A percentile compares a stretch with the other conserved stretches of the same genome.
phyloP scores from a whole-genome alignment of 345 rosid species.

The Bruguiera gymnorhiza region DNA sequence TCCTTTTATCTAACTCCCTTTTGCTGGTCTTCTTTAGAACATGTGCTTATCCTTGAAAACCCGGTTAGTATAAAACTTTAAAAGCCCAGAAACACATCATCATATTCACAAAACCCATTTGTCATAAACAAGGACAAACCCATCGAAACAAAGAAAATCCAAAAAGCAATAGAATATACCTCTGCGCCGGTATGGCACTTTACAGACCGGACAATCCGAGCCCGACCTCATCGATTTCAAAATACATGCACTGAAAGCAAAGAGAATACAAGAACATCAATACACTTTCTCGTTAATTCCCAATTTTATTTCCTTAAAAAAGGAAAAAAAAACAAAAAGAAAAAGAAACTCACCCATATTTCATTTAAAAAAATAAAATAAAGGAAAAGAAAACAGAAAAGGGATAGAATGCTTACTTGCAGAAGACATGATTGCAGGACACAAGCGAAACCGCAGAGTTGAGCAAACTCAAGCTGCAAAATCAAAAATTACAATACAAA shows the following conservation, averaged over 20 bases:
- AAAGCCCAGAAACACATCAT: too few relatives aligned
- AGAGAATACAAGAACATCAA: not conserved
- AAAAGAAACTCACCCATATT: not conserved
- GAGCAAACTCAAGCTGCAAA: conserved; percentile 73
- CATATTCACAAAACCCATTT: too few relatives aligned
- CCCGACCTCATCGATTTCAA: conserved; percentile 73
- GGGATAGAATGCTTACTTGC: conserved; percentile 55
- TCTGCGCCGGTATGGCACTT: conserved; percentile 69
- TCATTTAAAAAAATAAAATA: not conserved
- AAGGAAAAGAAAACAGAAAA: not conserved
- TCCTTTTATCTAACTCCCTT: too few relatives aligned
- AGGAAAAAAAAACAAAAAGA: too few relatives aligned
- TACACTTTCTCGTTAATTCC: too few relatives aligned
- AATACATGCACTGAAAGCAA: conserved; percentile 55
- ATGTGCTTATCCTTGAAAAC: too few relatives aligned
- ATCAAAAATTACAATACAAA: not conserved
- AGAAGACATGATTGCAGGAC: conserved; percentile 79
- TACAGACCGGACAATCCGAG: conserved; percentile 79
- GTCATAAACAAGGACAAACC: too few relatives aligned
- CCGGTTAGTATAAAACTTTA: too few relatives aligned
- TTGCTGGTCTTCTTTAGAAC: too few relatives aligned
- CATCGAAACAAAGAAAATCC: not conserved
- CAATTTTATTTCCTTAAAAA: not conserved
- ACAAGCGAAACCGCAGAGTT: conserved; percentile 59
- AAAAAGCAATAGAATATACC: conserved; percentile 33